Percentiles rank a stretch among this genome's conserved stretches.
These are phyloP conservation scores for Magnaporthales sp. DNA, from an alignment of 2,329 filamentous ascomycete genomes.

Conservation along the genomic window DNA sequence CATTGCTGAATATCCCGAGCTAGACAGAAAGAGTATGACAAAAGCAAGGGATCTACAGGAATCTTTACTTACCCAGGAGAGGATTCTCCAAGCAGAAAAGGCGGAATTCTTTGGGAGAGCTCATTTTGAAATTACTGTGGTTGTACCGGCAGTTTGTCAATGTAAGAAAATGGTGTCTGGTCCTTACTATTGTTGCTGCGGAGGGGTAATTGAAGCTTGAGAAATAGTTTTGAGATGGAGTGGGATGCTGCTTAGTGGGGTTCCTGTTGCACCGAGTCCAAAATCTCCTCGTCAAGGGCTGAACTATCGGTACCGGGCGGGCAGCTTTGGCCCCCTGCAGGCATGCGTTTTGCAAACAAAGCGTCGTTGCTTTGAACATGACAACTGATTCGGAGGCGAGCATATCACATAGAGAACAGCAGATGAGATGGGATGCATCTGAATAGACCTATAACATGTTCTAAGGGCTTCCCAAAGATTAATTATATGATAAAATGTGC, in stretches of 20 bases:
- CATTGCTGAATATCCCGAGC: slow-evolving; percentile 5
- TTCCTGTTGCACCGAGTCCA: background rate
- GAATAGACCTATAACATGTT: background rate
- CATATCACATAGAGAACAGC: background rate
- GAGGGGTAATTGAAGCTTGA: slow-evolving; percentile 2
- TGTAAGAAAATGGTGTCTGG: background rate
- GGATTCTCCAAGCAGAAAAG: slow-evolving; percentile 96
- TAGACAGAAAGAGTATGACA: background rate
- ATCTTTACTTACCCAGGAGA: slow-evolving; percentile 64
- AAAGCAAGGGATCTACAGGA: background rate
- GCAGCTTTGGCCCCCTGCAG: background rate
- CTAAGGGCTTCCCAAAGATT: background rate
- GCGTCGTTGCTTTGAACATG: background rate
- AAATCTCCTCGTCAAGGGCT: background rate
- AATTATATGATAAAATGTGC: background rate
- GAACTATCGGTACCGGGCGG: background rate
- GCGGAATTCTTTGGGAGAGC: slow-evolving; percentile 69
- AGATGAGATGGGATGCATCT: background rate
- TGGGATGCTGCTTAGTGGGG: background rate
- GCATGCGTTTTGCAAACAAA: background rate
- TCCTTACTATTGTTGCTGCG: background rate
- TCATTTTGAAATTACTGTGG: slow-evolving; percentile 45
- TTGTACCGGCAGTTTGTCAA: background rate
- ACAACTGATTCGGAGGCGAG: background rate
- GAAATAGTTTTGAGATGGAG: background rate